Conservation (phyloP, 495 filamentous ascomycete species). For the Amniculicola lignicola region DNA sequence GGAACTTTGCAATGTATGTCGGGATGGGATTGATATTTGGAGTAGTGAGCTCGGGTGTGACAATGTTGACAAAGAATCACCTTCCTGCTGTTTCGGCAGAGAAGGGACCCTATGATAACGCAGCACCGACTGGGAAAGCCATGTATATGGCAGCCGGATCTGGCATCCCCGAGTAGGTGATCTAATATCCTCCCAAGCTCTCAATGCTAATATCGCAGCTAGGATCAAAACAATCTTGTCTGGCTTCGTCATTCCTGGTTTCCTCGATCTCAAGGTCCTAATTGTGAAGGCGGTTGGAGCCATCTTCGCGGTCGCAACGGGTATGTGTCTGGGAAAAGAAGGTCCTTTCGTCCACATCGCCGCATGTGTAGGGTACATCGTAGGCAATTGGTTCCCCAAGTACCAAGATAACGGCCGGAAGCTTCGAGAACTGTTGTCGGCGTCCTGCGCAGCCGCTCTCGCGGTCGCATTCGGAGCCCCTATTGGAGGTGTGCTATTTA, state of each 20-base stretch:
- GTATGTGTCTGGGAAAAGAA: constrained; percentile 60
- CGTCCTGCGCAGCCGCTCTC: constrained; percentile 54
- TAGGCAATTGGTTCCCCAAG: constrained; percentile 51
- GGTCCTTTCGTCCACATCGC: constrained; percentile 61
- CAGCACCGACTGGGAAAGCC: constrained; percentile 43
- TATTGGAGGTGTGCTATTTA: constrained; percentile 57
- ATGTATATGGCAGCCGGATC: constrained; percentile 58
- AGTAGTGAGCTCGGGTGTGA: constrained; percentile 49
- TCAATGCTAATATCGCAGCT: neutral
- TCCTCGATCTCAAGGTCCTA: constrained; percentile 54
- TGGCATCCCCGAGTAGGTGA: constrained; percentile 54
- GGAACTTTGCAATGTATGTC: constrained; percentile 50
- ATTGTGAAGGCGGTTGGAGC: constrained; percentile 56
- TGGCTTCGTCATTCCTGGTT: constrained; percentile 58
- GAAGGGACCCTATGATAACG: constrained; percentile 32
- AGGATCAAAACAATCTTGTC: constrained; percentile 57
- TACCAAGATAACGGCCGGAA: constrained; percentile 53
- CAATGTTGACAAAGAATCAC: constrained; percentile 51
- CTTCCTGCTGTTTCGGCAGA: constrained; percentile 46
- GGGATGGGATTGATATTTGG: constrained; percentile 51
- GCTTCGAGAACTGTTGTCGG: constrained; percentile 54
- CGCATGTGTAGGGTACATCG: constrained; percentile 55
- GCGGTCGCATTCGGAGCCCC: constrained; percentile 61
- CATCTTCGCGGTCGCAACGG: constrained; percentile 55
- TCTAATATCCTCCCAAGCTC: constrained; percentile 46